Percentiles rank a stretch among this genome's conserved stretches.
Evolutionary conservation across 345 rosid species (phyloP).

Genomic region (Camelina neglecta): DNA sequence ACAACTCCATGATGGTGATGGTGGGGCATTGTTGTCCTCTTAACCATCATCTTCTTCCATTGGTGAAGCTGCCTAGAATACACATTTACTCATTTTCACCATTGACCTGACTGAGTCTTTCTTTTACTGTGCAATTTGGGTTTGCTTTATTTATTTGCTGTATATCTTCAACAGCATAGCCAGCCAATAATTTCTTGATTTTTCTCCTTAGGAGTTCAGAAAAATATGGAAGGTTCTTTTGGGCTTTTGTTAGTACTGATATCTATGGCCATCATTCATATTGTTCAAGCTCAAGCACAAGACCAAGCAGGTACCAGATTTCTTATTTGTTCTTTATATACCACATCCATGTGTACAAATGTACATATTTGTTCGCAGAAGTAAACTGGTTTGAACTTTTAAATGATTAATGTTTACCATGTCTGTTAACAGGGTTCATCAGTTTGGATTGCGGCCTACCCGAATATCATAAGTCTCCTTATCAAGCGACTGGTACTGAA

Average conservation of each 20-base stretch:
- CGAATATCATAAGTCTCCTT: neutral
- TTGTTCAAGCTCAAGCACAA: conserved; percentile 29
- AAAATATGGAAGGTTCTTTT: neutral
- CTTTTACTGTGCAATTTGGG: too few relatives aligned
- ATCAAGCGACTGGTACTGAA: neutral
- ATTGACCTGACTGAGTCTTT: too few relatives aligned
- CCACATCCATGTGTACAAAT: neutral
- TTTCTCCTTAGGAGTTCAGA: too few relatives aligned
- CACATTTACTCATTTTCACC: too few relatives aligned
- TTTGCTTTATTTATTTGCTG: too few relatives aligned
- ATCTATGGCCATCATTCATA: conserved; percentile 9
- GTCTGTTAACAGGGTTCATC: conserved; percentile 48
- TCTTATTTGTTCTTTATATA: neutral
- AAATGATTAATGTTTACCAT: neutral
- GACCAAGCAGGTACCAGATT: conserved; percentile 31
- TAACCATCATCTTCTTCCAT: too few relatives aligned
- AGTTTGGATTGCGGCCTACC: conserved; percentile 55
- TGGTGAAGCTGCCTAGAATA: too few relatives aligned
- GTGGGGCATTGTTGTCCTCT: too few relatives aligned
- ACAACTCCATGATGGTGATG: too few relatives aligned
- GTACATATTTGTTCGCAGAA: neutral
- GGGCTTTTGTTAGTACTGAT: neutral
- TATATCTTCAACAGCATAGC: too few relatives aligned
- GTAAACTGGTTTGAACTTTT: neutral
- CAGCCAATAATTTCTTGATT: too few relatives aligned